These are phyloP conservation scores for rapeseed (Brassica napus) DNA, from an alignment of 345 rosid species.

Conservation along the genomic window DNA sequence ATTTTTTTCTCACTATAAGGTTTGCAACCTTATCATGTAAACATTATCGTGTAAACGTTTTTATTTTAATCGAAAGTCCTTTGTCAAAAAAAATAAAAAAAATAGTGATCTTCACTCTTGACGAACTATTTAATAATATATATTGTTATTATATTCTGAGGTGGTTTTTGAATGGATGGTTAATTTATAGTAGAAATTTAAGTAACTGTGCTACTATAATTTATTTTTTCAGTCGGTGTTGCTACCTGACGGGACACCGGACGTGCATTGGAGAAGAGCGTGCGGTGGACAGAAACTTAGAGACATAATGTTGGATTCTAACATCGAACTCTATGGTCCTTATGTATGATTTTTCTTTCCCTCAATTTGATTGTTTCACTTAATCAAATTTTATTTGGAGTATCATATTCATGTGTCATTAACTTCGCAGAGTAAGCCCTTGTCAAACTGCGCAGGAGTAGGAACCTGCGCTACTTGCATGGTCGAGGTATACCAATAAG, in stretches of 20 bases:
- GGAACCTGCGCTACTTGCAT: constrained; percentile 91
- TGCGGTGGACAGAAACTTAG: constrained; percentile 88
- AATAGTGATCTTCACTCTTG: not conserved
- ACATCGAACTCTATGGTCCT: constrained; percentile 89
- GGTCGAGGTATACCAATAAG: constrained; percentile 61
- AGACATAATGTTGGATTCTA: constrained; percentile 76
- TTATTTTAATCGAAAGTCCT: no score
- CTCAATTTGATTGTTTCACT: not conserved
- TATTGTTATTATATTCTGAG: not conserved
- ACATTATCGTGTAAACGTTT: no score
- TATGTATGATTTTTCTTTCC: constrained; percentile 54
- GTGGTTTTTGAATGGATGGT: not conserved
- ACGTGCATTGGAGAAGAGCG: constrained; percentile 67
- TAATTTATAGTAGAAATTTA: not conserved
- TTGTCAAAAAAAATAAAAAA: no score
- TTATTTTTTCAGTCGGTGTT: constrained; percentile 60
- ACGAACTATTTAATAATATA: not conserved
- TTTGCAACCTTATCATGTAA: no score
- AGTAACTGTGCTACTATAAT: not conserved
- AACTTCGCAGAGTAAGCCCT: constrained; percentile 55
- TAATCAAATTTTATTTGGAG: not conserved
- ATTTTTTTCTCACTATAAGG: no score
- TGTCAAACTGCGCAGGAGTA: constrained; percentile 86
- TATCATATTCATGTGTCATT: not conserved
- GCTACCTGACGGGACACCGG: constrained; percentile 90